Base-by-base conservation (phyloP, 2,329 filamentous ascomycete genomes). In the Boeremia exigua region DNA sequence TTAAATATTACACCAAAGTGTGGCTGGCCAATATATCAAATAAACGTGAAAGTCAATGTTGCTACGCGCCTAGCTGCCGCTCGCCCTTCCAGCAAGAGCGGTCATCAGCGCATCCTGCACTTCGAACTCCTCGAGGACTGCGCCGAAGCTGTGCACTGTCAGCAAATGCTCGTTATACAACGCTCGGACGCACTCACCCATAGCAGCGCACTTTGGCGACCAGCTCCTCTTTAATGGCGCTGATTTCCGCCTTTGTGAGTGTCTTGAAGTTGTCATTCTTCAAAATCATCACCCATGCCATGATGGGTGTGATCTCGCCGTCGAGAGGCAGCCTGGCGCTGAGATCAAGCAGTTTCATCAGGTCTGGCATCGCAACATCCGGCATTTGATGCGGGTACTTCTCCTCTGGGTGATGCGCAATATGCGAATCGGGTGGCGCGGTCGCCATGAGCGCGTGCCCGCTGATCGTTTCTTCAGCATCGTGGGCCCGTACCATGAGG, bases 361-460 rank as follows among this genome's bases (percentile, higher is more conserved):
- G 82, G 68, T 95, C 91, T 33, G 84, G 84, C 72, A 89, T 90
- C 56, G 84, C 87, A 49, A 74, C 65, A 71, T 95, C 89, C 78
- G 92, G 94, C 45, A 93, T 94, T 73, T 90, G 86, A 71, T 88
- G 86, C 47, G 82, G 82, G 67, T 87, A 87, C 42, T 79, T 76
- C 30, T 85, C 80, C 44, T 82, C 77, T 2, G 84, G 83, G 29
- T 82, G 80, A 39, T 79, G 78, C 55, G 79, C 77, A 63, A 88
- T 82, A 66, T 87, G 84, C 54, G 80, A 82, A 48, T 87, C 85
- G 5, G 93, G 91, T 42, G 94, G 93, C 71, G 91, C 96, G 14
- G 90, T 90, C 14, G 91, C 90, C 94, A 98, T 98, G 63, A 98
- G 81, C 4, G 91, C 93, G 75, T 99, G 95, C 36, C 94, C 95